Base-by-base conservation (phyloP, 2,329 filamentous ascomycete genomes). In the Sporothrix sp. region DNA sequence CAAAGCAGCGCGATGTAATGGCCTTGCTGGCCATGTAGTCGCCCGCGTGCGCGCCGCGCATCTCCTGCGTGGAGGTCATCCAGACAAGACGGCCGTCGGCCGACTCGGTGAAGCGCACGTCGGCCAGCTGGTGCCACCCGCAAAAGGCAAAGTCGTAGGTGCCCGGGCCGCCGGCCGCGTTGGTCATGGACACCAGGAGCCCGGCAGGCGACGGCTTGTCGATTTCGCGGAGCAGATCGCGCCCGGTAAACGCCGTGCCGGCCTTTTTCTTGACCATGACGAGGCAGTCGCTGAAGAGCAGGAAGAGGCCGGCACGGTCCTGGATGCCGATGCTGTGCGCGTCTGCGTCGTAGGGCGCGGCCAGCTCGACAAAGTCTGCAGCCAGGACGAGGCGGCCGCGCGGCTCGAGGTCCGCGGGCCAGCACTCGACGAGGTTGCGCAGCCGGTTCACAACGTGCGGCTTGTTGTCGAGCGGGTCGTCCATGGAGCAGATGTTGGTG, bases 401-500 rank as follows among this genome's bases (percentile, higher is more conserved):
- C 1, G 86, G 84, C 58, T 83, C 78, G 21, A 90, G 75, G 45
- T 82, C 76, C 20, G 70, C 62, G 1, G 88, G 87, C 87, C 88
- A 95, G 40, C 76, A 79, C 59, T 87, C 81, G 37, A 94, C 77
- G 65, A 93, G 77, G 57, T 84, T 83, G 56, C 83, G 82, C 43
- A 96, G 70, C 37, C 86, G 81, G 58, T 81, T 84, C 30, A 84
- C 77, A 39, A 87, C 74, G 58, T 87, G 85, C 9, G 82, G 81
- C 58, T 88, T 85, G 60, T 87, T 85, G 60, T 87, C 78, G 59
- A 66, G 73, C 60, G 61, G 85, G 63, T 69, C 85, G 60, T 96
- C 91, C 69, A 96, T 83, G 14, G 91, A 94, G 66, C 93, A 98
- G 38, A 98, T 98, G 49, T 95, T 93, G 18, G 90, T 89, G 58